A percentile compares a stretch with the other conserved stretches of the same genome.
These are phyloP conservation scores for Pseudopyricularia javanii DNA, from an alignment of 2,329 filamentous ascomycete genomes.

Conservation along the genomic window DNA sequence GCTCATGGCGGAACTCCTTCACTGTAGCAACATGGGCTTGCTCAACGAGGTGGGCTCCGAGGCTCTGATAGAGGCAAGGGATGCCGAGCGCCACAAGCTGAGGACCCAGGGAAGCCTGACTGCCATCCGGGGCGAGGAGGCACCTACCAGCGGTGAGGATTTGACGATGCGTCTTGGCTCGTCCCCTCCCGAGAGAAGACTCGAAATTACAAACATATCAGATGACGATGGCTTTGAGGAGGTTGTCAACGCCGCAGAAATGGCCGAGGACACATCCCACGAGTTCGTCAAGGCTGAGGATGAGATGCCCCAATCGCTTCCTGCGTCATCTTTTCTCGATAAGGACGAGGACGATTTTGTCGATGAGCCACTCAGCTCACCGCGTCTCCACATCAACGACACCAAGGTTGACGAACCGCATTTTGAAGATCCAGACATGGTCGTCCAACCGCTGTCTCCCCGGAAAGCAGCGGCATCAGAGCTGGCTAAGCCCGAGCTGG, in stretches of 20 bases:
- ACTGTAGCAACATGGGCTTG: constrained; percentile 97
- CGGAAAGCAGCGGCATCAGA: constrained; percentile 17
- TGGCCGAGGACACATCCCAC: constrained; percentile 61
- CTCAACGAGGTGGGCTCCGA: constrained; percentile 88
- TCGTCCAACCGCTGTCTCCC: constrained; percentile 47
- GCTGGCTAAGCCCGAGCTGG: not conserved
- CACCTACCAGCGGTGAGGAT: constrained; percentile 44
- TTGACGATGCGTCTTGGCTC: constrained; percentile 44
- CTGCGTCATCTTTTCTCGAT: constrained; percentile 31
- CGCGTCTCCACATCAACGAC: constrained; percentile 48
- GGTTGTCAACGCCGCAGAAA: constrained; percentile 57
- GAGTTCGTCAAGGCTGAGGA: constrained; percentile 52
- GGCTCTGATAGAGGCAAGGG: constrained; percentile 67
- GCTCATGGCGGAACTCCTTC: constrained; percentile 91
- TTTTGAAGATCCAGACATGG: constrained; percentile 42
- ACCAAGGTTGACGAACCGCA: constrained; percentile 38
- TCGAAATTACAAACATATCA: constrained; percentile 69
- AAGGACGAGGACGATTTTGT: constrained; percentile 65
- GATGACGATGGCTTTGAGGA: constrained; percentile 94
- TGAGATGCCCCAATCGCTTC: constrained; percentile 25
- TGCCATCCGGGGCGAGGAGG: constrained; percentile 24
- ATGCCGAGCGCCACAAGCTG: constrained; percentile 69
- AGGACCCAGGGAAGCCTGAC: constrained; percentile 65
- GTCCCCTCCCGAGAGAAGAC: constrained; percentile 47
- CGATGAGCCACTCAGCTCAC: constrained; percentile 63